These are phyloP conservation scores for Neofusicoccum kwambonambiense DNA, from an alignment of 2,329 filamentous ascomycete genomes.

Conservation along the genomic window DNA sequence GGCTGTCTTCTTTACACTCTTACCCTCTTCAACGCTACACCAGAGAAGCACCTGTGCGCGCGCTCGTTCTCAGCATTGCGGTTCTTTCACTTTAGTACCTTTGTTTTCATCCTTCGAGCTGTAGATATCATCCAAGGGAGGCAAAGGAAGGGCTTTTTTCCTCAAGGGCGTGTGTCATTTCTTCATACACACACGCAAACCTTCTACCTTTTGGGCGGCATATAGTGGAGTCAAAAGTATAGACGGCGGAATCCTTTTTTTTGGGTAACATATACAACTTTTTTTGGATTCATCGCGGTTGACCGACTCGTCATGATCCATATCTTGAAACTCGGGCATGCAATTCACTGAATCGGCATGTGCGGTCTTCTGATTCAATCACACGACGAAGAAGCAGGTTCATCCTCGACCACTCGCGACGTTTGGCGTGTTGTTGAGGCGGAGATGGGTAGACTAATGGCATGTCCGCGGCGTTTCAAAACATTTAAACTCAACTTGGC, in stretches of 20 bases:
- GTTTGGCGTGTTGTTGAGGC: too few relatives aligned
- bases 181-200: background rate
- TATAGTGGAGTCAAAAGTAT: conserved; percentile 19
- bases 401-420: too few relatives aligned
- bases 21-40: background rate
- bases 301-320: too few relatives aligned
- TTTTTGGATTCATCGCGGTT: background rate
- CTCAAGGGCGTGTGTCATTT: background rate
- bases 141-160: background rate
- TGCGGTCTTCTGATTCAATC: too few relatives aligned
- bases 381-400: too few relatives aligned
- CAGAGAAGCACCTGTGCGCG: background rate
- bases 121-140: conserved; percentile 5
- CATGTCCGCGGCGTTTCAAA: too few relatives aligned
- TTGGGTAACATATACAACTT: background rate
- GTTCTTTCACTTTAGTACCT: background rate
- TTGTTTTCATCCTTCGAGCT: background rate
- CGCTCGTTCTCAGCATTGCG: background rate
- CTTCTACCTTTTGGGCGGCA: conserved; percentile 9
- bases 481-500: too few relatives aligned
- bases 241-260: conserved; percentile 10
- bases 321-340: too few relatives aligned
- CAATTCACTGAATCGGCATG: too few relatives aligned
- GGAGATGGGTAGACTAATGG: too few relatives aligned
- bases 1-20: background rate